Evolutionary conservation across 805 yeast species (phyloP), one percentile per base, ranked within the genome.

Genomic region (Cyberlindnera subsufficiens): DNA sequence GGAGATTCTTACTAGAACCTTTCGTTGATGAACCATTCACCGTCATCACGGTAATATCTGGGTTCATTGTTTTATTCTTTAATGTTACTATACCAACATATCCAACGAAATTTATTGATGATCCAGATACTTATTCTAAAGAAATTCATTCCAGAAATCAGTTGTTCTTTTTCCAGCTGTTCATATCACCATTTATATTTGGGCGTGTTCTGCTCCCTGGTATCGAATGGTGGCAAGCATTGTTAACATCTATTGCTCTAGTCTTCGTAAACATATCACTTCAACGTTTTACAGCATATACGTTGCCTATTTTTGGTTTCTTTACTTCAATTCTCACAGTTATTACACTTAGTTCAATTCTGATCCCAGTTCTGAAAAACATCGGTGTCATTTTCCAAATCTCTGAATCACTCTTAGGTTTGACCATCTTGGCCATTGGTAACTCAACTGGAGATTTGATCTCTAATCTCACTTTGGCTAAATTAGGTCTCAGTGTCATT

Each of bases 401-500:
- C 7, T 77, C 88, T 9, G 93, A 87, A 46, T 88, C 89, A 3
- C 72, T 90, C 11, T 64, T 91, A 20, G 99, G 99, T 0, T 65
- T 89, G 10, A 91, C 98, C 0, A 71, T 91, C 0, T 85, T 91
- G 61, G 96, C 98, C 0, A 65, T 91, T 45, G 98, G 99, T 5
- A 93, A 91, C 60, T 90, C 96, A 1, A 66, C 86, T 6, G 97
- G 98, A 6, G 99, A 91, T 57, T 66, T 90, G 37, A 80, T 90
- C 1, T 83, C 96, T 0, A 88, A 91, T 52, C 60, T 83, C 30
- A 83, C 95, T 0, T 77, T 91, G 20, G 89, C 96, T 0, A 68
- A 68, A 44, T 75, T 86, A 72, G 96, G 96, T 0, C 80, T 78
- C 65, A 86, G 96, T 0, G 72, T 84, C 37, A 85, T 91, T 85